These are phyloP conservation scores for Zasmidium citrigriseum DNA, from an alignment of 2,329 filamentous ascomycete genomes.

Conservation along the genomic window DNA sequence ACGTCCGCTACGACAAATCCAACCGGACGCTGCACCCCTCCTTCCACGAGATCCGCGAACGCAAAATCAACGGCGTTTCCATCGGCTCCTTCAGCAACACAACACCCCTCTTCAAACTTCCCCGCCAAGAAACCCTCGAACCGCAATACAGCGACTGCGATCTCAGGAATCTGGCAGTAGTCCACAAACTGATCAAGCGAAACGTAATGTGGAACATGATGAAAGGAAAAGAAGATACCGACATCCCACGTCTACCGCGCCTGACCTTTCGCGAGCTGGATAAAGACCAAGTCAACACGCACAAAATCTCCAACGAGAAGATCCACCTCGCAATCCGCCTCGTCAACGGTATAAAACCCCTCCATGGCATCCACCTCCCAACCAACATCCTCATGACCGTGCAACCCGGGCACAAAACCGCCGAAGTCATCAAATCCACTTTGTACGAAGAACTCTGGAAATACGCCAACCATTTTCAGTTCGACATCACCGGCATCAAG, in stretches of 20 bases:
- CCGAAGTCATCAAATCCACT: background rate
- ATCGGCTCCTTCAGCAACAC: background rate
- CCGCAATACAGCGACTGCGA: background rate
- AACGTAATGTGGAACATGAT: background rate
- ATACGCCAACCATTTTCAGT: background rate
- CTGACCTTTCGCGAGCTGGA: background rate
- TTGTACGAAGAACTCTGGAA: too few relatives aligned
- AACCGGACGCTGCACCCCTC: conserved; percentile 5
- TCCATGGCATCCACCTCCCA: background rate
- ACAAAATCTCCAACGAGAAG: background rate
- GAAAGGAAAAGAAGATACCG: too few relatives aligned
- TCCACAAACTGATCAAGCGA: background rate
- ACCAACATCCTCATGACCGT: background rate
- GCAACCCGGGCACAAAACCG: background rate
- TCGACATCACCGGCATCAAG: background rate
- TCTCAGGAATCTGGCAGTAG: background rate
- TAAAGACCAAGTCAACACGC: background rate
- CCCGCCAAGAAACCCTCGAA: background rate
- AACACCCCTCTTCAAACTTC: background rate
- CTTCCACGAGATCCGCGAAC: conserved; percentile 11
- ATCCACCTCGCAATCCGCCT: background rate
- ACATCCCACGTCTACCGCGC: background rate
- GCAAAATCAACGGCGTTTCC: background rate
- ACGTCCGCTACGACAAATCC: conserved; percentile 1
- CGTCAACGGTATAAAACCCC: background rate